Base-by-base conservation (phyloP, 306 rosid genomes). In the Glycine latifolia region DNA sequence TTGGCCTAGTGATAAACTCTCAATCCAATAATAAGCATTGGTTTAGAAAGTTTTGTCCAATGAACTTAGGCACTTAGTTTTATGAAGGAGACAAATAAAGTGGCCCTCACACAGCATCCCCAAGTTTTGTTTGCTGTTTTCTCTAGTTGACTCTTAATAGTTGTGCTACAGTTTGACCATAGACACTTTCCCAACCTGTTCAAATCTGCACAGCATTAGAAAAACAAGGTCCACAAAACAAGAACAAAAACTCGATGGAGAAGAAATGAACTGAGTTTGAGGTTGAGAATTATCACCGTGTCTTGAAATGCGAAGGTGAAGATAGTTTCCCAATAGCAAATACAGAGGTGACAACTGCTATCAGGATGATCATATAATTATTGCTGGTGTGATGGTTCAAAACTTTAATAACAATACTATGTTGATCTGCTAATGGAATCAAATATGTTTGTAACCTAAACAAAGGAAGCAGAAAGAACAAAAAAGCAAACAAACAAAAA, bases 181-280 rank as follows among this genome's bases (percentile, higher is more conserved):
- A 14, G 67, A 43, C 67, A 74, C 52, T 41, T 56, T 8, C 11
- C 68, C 53, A 74, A 58, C 79, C 54, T 41, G 68, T 58, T 74
- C 43, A 58, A 56, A 59, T 58, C 55, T 17, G 41, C 20, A 11
- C 17, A 16, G 67, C n/a, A 74, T 55, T 56, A 48, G n/a, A 0
- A 48, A 41, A 75, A 75, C 46, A 43, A 17, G 55, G 26, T 20
- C 26, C 26, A 20, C 26, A 20, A 20, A 20, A 20, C 46, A 43
- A 17, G 55, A 43, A 41, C 49, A 67, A n/a, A 67, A n/a, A 3
- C 31, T 43, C 7, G 7, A 67, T 43, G 53, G 33, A 12, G 73
- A 43, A 43, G 73, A 67, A 16, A 66, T 67, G 14, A 13, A 44
- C 35, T 68, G 47, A 43, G 47, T 43, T 43, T 67, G 14, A 68